Evolutionary conservation across 2,329 filamentous ascomycete genomes (phyloP).

Genomic region (Fusarium torreyae): DNA sequence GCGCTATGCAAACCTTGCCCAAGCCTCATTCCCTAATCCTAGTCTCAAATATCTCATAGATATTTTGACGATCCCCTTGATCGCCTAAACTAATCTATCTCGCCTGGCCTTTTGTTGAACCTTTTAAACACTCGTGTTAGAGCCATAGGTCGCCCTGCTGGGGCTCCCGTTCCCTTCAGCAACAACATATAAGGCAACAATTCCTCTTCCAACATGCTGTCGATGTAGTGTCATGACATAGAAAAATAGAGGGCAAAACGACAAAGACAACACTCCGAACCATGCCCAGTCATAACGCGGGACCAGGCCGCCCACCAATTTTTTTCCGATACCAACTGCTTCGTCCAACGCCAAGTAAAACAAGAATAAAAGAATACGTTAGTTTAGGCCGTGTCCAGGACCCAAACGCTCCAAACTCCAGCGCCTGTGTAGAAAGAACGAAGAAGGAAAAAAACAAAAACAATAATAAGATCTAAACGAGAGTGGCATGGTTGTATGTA

Average conservation of each 20-base stretch:
- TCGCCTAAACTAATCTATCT: slow-evolving; percentile 14
- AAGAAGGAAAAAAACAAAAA: slow-evolving; percentile 2
- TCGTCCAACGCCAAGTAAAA: slow-evolving; percentile 45
- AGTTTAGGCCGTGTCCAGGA: slow-evolving; percentile 29
- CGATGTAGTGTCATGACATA: slow-evolving; percentile 30
- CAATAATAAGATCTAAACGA: slow-evolving; percentile 38
- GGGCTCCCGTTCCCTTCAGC: slow-evolving; percentile 35
- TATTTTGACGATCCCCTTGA: slow-evolving; percentile 29
- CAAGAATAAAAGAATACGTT: slow-evolving; percentile 35
- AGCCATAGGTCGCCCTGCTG: slow-evolving; percentile 38
- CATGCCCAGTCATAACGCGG: slow-evolving; percentile 34
- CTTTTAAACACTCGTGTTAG: slow-evolving; percentile 29
- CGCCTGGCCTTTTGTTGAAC: slow-evolving; percentile 28
- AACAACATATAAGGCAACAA: slow-evolving; percentile 22
- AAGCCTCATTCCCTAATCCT: slow-evolving; percentile 15
- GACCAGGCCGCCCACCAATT: slow-evolving; percentile 45
- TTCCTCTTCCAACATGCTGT: slow-evolving; percentile 12
- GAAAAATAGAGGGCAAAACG: slow-evolving; percentile 30
- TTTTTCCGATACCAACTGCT: slow-evolving; percentile 28
- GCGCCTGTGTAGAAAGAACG: slow-evolving; percentile 41
- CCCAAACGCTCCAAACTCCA: slow-evolving; percentile 41
- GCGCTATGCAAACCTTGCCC: slow-evolving; percentile 16
- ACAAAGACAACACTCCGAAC: slow-evolving; percentile 31
- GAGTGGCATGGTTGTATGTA: slow-evolving; percentile 41
- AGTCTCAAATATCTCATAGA: slow-evolving; percentile 22